Base-by-base conservation (phyloP, 352 stramenopile genomes). In the Elongisporangium anandrum region DNA sequence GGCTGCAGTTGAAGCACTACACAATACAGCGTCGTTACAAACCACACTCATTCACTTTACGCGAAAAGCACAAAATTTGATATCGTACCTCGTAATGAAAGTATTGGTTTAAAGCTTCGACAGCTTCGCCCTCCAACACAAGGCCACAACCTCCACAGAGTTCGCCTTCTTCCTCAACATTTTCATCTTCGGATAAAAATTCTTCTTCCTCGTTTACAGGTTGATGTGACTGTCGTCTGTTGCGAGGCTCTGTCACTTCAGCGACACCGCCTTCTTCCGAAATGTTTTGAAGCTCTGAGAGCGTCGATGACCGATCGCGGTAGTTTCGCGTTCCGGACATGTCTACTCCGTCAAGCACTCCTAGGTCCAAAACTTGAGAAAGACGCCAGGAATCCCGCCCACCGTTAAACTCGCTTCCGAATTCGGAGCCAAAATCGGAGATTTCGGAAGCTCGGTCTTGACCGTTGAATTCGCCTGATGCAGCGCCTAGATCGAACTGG, bases 1-100 rank as follows among this genome's bases (percentile, higher is more conserved):
- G 73, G 52, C 71, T 86, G 64, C 84, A 93, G 64, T 93, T 91
- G 65, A 93, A 93, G 63, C 84, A 93, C 73, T 89, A 49, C 47
- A 19, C 45, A 23, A 8, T 45, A 66, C 39, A 41, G 29, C 29
- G 29, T n/a, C n/a, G n/a, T 41, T 41, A 41, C 29, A 41, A 41
- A 9, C 9, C 29, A 15, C 29, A 41, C 5, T 15, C 29, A 41
- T 15, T 13, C 9, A 41, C 29, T 41, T 41, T 1, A 19, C 15
- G 22, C 5, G 48, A 51, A 52, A 52, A 6, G 13, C 15, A 56
- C 51, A 20, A 20, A 24, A 56, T 58, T n/a, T 1, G 19, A 58
- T 17, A 57, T 65, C 68, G 20, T 59, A 84, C 79, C 75, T 93
- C 77, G 56, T 86, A 84, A 59, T 94, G 84, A 66, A 90, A 94